phyloP scores from a whole-genome alignment of 805 yeast species.

The Diddensiella santjacobensis region DNA sequence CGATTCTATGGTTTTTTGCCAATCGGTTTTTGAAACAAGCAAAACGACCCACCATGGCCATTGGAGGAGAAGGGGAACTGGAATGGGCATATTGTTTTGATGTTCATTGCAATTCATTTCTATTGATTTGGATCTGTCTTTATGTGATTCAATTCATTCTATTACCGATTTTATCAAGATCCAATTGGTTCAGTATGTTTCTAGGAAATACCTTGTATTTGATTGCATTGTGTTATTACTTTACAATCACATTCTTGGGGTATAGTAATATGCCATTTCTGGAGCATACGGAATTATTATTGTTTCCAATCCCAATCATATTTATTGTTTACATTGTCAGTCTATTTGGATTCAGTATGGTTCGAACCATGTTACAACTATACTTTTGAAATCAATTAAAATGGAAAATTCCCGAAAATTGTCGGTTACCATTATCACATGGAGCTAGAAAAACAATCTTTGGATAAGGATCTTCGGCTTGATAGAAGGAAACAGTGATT shows the following conservation, averaged over 20 bases:
- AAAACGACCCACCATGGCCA: slow-evolving; percentile 20
- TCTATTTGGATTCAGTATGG: slow-evolving; percentile 67
- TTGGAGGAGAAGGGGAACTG: slow-evolving; percentile 43
- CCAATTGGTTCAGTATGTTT: slow-evolving; percentile 62
- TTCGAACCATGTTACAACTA: slow-evolving; percentile 54
- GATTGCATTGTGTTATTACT: slow-evolving; percentile 69
- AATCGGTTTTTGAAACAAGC: slow-evolving; percentile 50
- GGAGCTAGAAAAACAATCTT: slow-evolving; percentile 18
- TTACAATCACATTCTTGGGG: slow-evolving; percentile 82
- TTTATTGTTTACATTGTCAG: slow-evolving; percentile 57
- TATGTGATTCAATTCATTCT: slow-evolving; percentile 72
- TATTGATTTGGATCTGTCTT: slow-evolving; percentile 71
- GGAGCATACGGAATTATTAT: slow-evolving; percentile 57
- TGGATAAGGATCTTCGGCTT: slow-evolving; percentile 14
- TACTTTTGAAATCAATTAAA: slow-evolving; percentile 33
- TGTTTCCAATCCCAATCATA: slow-evolving; percentile 61
- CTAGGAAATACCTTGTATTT: slow-evolving; percentile 78
- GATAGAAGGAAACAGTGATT: slow-evolving; percentile 19
- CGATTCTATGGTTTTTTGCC: slow-evolving; percentile 68
- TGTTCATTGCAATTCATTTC: slow-evolving; percentile 86
- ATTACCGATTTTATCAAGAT: slow-evolving; percentile 64
- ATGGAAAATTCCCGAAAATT: slow-evolving; percentile 23
- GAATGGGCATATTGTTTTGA: slow-evolving; percentile 97
- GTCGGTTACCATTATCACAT: slow-evolving; percentile 11
- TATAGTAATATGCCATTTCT: slow-evolving; percentile 70